These are phyloP conservation scores for Ascoidea tarda DNA, from an alignment of 805 yeast species.

Conservation along the genomic window DNA sequence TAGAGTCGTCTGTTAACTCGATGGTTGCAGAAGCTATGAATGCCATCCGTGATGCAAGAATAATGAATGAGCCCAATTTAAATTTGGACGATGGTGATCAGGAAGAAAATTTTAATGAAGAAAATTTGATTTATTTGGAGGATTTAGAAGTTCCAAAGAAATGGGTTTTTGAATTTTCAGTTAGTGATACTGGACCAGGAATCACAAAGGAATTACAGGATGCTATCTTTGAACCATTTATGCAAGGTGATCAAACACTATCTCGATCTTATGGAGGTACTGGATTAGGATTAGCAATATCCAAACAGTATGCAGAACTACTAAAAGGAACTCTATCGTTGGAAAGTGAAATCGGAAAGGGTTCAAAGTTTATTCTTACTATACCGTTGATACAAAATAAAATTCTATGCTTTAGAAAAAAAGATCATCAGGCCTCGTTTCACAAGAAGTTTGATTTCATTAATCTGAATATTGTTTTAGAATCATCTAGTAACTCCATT, in stretches of 20 bases:
- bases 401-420: background rate
- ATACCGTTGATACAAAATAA: conserved; percentile 52
- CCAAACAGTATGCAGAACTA: conserved; percentile 79
- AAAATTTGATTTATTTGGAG: too few relatives aligned
- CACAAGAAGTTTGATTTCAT: too few relatives aligned
- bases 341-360: conserved; percentile 63
- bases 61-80: background rate
- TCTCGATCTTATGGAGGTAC: conserved; percentile 93
- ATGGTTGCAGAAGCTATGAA: conserved; percentile 1
- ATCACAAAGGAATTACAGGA: conserved; percentile 71
- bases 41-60: conserved; percentile 1
- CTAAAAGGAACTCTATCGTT: conserved; percentile 80
- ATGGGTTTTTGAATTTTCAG: conserved; percentile 59
- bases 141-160: conserved; percentile 18
- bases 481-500: too few relatives aligned
- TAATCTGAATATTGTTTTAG: too few relatives aligned
- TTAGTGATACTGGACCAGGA: conserved; percentile 90
- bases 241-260: conserved; percentile 91
- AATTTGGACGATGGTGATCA: background rate
- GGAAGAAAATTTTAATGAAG: background rate
- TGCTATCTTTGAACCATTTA: conserved; percentile 88
- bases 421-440: background rate
- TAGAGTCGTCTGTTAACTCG: conserved; percentile 1
- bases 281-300: conserved; percentile 81
- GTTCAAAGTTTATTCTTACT: conserved; percentile 71